Evolutionary conservation across 495 filamentous ascomycete genomes (phyloP), one percentile per base, ranked within the genome.

Genomic region (Amphirosellinia nigrospora): DNA sequence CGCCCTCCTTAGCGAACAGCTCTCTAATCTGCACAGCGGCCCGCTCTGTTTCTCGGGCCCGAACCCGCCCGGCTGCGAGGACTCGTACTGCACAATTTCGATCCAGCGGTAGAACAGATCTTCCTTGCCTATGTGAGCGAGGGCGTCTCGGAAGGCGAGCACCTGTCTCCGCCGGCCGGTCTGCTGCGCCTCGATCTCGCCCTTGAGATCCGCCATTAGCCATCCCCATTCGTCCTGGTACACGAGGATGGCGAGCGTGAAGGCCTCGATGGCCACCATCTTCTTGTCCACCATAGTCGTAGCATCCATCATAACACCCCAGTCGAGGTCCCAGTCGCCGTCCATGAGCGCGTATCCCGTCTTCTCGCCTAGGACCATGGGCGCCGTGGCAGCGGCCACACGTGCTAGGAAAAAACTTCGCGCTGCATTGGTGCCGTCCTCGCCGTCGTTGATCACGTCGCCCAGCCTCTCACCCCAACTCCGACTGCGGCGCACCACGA

Each of bases 21-120:
- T 81, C 87, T 75, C 83, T 86, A 84, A 71, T 87, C 87, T 85
- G 91, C 23, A 86, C 68, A 73, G 93, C 91, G 2, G 88, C 87
- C 59, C 84, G 84, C 28, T 84, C 80, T 94, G 91, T 71, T 87
- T 83, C 73, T 94, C 91, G 4, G 81, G 75, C 1, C 88, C 90
- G 73, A 94, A 94, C 0, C 91, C 91, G 48, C 90, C 93, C 0
- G 92, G 88, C 69, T 85, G 86, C 36, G 86, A 87, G 59, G 91
- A 91, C 80, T 96, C 93, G 74, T 87, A 93, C 78, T 96, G 93
- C 46, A 96, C 84, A 66, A 96, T 79, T 81, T 97, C 93, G 60
- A 94, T 90, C 91, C 92, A 94, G 39, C 90, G 86, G 79, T 90
- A 96, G 80, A 97, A 97, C 9, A 97, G 77, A 66, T 90, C 87